These are phyloP conservation scores for Aspergillus proliferans DNA, from an alignment of 2,329 filamentous ascomycete genomes.

Conservation along the genomic window DNA sequence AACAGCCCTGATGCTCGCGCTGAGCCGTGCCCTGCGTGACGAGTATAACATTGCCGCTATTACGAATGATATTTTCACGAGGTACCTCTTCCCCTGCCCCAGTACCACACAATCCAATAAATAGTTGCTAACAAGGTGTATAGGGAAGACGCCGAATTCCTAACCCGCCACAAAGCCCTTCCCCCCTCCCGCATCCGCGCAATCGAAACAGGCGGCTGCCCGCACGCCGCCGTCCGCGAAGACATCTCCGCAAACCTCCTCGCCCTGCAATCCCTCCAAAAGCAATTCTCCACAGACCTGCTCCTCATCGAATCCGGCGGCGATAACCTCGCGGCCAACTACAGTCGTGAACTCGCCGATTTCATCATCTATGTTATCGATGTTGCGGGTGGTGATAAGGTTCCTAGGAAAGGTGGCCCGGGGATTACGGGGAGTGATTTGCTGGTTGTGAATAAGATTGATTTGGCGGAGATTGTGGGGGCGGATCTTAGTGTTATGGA, in stretches of 20 bases:
- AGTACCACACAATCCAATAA: slow-evolving; percentile 2
- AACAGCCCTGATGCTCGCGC: slow-evolving; percentile 90
- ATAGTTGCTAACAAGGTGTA: slow-evolving; percentile 4
- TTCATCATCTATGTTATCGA: slow-evolving; percentile 99
- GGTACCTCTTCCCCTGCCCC: slow-evolving; percentile 24
- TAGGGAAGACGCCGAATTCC: slow-evolving; percentile 92
- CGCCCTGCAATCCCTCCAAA: slow-evolving; percentile 82
- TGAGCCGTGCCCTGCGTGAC: slow-evolving; percentile 76
- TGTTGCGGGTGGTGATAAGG: slow-evolving; percentile 92
- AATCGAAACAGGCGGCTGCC: slow-evolving; percentile 96
- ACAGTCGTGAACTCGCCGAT: slow-evolving; percentile 87
- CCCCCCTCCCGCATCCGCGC: slow-evolving; percentile 79
- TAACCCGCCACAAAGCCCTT: slow-evolving; percentile 78
- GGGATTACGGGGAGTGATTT: slow-evolving; percentile 96
- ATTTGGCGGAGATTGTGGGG: slow-evolving; percentile 82
- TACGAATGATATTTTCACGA: slow-evolving; percentile 98
- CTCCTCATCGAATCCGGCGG: slow-evolving; percentile 93
- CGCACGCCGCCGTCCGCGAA: slow-evolving; percentile 93
- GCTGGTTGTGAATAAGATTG: slow-evolving; percentile 94
- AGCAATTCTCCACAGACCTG: slow-evolving; percentile 70
- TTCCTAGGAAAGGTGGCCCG: slow-evolving; percentile 89
- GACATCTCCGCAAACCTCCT: slow-evolving; percentile 93
- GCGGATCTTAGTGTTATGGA: slow-evolving; percentile 94
- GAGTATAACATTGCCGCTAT: slow-evolving; percentile 86
- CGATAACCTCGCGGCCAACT: slow-evolving; percentile 96